Conservation (phyloP, 2,329 filamentous ascomycete species). For the Fusarium denticulatum region DNA sequence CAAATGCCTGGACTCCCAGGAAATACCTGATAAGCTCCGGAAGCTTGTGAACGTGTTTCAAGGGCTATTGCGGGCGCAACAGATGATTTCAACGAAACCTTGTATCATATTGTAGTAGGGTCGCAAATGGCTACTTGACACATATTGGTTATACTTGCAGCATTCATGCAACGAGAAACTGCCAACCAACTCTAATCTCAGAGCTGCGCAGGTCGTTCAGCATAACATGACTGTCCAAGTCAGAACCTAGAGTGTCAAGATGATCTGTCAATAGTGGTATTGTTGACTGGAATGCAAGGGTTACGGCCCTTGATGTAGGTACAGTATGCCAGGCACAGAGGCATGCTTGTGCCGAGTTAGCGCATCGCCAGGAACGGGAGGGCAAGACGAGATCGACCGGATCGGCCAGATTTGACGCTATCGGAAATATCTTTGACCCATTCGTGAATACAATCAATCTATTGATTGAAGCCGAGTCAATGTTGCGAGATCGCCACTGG, state of each 20-base stretch:
- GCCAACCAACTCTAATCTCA: not conserved
- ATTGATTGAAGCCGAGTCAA: not conserved
- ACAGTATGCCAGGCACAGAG: constrained; percentile 4
- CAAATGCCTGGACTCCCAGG: not conserved
- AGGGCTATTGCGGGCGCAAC: not conserved
- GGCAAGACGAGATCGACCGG: not conserved
- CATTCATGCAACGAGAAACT: not conserved
- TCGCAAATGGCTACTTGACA: not conserved
- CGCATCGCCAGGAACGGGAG: constrained; percentile 17
- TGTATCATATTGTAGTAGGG: not conserved
- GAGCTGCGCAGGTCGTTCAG: not conserved
- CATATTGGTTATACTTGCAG: not conserved
- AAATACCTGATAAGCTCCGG: not conserved
- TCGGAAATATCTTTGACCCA: not conserved
- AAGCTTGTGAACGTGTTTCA: not conserved
- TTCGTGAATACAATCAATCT: not conserved
- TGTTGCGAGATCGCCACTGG: not conserved
- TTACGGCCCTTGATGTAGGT: not conserved
- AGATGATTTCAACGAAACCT: not conserved
- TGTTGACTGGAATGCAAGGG: constrained; percentile 11
- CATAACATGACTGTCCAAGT: too few species aligned
- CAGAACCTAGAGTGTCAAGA: not conserved
- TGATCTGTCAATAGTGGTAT: not conserved
- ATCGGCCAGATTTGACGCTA: constrained; percentile 2
- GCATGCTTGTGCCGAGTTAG: constrained; percentile 5